These are phyloP conservation scores for Termitomyces sp. DNA, from an alignment of 768 basidiomycete genomes.

Conservation along the genomic window DNA sequence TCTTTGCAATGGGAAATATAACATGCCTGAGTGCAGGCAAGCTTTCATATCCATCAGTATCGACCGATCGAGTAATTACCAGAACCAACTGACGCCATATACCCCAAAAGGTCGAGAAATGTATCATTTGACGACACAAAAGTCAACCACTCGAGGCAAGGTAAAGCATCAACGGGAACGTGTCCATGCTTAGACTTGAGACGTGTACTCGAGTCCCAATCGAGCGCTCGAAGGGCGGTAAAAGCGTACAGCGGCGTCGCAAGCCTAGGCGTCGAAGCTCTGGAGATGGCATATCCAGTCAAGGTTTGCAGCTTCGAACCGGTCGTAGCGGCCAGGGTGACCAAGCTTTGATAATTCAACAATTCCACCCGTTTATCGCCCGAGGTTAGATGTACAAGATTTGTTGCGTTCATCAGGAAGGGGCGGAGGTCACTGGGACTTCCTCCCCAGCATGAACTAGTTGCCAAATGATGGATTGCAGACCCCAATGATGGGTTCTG, in stretches of 20 bases:
- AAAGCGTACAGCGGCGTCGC: neutral
- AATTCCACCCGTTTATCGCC: neutral
- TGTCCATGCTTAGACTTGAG: neutral
- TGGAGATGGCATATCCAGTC: neutral
- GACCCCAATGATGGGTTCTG: neutral
- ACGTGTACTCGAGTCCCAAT: neutral
- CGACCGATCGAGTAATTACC: neutral
- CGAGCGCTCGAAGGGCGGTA: neutral
- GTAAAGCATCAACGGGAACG: neutral
- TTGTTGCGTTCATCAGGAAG: neutral
- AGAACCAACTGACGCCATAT: neutral
- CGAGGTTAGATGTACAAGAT: constrained; percentile 1
- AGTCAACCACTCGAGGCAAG: neutral
- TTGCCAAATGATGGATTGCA: neutral
- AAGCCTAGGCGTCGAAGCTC: neutral
- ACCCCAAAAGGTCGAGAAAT: neutral
- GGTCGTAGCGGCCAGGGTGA: neutral
- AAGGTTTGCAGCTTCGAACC: constrained; percentile 3
- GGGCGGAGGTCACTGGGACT: neutral
- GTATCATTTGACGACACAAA: neutral
- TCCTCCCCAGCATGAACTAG: neutral
- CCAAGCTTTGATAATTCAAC: neutral
- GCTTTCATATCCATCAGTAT: neutral
- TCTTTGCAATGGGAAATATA: neutral
- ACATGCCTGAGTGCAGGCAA: neutral